These are phyloP conservation scores for Cordia subcordata DNA, from an alignment of 257 asterid genomes.

Conservation along the genomic window DNA sequence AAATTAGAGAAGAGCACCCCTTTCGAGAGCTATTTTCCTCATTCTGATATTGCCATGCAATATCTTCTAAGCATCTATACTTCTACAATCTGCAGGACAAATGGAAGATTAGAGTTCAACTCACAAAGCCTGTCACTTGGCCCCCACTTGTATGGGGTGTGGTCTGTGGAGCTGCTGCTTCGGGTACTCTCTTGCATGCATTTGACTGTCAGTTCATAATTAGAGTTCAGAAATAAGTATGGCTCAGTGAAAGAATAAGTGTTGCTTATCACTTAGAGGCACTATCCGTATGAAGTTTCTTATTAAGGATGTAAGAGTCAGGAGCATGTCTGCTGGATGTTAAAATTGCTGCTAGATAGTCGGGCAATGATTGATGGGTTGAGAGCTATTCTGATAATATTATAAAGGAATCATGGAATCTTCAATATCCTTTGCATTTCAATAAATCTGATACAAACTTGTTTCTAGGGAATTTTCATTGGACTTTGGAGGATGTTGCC, in stretches of 20 bases:
- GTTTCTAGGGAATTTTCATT: constrained; percentile 71
- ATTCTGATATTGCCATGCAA: background rate
- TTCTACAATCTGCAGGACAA: constrained; percentile 41
- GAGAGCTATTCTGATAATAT: no score
- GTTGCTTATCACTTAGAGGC: no score
- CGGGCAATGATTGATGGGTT: background rate
- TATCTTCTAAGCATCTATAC: background rate
- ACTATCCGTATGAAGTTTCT: no score
- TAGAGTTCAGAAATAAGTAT: no score
- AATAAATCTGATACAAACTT: constrained; percentile 7
- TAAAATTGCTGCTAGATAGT: no score
- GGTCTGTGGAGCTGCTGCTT: constrained; percentile 99
- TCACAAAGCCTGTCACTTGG: constrained; percentile 96
- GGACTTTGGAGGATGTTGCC: constrained; percentile 86
- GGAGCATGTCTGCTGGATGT: no score
- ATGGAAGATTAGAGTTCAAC: constrained; percentile 93
- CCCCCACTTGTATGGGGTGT: constrained; percentile 98
- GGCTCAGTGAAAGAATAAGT: no score
- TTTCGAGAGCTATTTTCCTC: background rate
- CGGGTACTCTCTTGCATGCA: constrained; percentile 43
- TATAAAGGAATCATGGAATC: background rate
- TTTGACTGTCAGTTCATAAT: no score
- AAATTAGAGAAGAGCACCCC: no score
- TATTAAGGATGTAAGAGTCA: no score
- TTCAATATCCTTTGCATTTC: constrained; percentile 8